Base-by-base conservation (phyloP, 164 flowering plant species). In the Taxillus chinensis region DNA sequence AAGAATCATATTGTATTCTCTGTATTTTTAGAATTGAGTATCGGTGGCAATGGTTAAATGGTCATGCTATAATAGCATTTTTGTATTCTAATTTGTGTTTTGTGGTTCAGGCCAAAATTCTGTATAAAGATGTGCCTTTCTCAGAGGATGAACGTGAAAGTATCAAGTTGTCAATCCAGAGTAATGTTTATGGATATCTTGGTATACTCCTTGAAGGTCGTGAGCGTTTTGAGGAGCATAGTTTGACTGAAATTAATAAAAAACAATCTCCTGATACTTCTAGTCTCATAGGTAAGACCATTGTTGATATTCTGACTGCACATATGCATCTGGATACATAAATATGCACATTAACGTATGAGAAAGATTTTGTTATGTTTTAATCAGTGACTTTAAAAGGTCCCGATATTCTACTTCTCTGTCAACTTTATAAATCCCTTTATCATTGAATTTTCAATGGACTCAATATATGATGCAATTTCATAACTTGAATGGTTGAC, bases 191-290 rank as follows among this genome's bases (percentile, higher is more conserved):
- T 69, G 68, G 75, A 10, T 95, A 95, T 78, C 85, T 95, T 63
- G 93, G 90, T 49, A 75, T 89, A 65, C 86, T 95, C n/a, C 89
- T 95, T 57, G 99, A 95, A 72, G 99, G 96, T 3, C 97, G 99
- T 71, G 97, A 95, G 70, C 88, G 80, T 49, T 95, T 95, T 79
- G 97, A 91, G 73, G 99, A 89, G 48, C 96, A 95, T 74, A 64
- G 72, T 69, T 71, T 82, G 68, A 57, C 49, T 62, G 76, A 71
- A 57, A 56, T 63, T 71, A 77, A 64, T 60, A 72, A 70, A 61
- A 57, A 62, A 4, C 73, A 61, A 27, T 62, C 71, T 76, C 51
- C 59, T 53, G 73, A 68, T 69, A 71, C 66, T 58, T 57, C 71
- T 64, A 75, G 71, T 49, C 52, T 77, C 12, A 27, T 67, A 64